Conservation (phyloP, 306 rosid species). For the Echinosophora koreensis region DNA sequence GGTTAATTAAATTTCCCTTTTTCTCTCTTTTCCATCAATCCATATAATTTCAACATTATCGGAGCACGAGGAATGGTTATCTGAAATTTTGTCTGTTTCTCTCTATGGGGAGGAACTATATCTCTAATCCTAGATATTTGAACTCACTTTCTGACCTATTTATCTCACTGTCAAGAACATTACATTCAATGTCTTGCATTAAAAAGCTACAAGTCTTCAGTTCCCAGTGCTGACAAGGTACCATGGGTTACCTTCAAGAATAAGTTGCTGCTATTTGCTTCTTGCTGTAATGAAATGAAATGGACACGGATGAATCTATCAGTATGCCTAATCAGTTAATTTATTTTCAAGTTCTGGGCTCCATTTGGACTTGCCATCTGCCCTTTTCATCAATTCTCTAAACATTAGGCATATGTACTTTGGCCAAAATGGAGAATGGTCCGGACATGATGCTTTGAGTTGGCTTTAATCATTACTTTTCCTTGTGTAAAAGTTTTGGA, state of each 20-base stretch:
- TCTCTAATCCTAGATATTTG: conserved; percentile 19
- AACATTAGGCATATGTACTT: not conserved
- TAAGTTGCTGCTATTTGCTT: conserved; percentile 6
- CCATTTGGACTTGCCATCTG: not conserved
- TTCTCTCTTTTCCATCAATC: conserved; percentile 13
- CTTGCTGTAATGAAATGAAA: conserved; percentile 6
- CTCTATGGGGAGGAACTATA: conserved; percentile 1
- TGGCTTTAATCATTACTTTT: conserved; percentile 24
- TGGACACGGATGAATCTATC: conserved; percentile 6
- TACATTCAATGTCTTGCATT: not conserved
- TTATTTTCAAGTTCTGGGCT: conserved; percentile 9
- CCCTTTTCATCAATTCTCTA: not conserved
- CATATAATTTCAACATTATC: conserved; percentile 22
- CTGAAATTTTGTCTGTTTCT: conserved; percentile 27
- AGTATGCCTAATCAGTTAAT: not conserved
- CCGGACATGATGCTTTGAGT: conserved; percentile 7
- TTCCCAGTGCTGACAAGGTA: not conserved
- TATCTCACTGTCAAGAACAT: not conserved
- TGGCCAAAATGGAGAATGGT: conserved; percentile 6
- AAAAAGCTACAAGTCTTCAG: conserved; percentile 1
- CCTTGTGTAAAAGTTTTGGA: conserved; percentile 1
- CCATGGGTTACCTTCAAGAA: not conserved
- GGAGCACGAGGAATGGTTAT: not conserved
- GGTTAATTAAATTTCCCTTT: not conserved
- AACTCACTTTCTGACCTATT: conserved; percentile 29